Percentiles rank a stretch among this genome's conserved stretches.
phyloP scores from a whole-genome alignment of 225 moss, liverwort and hornwort species.

The Climacium dendroides region DNA sequence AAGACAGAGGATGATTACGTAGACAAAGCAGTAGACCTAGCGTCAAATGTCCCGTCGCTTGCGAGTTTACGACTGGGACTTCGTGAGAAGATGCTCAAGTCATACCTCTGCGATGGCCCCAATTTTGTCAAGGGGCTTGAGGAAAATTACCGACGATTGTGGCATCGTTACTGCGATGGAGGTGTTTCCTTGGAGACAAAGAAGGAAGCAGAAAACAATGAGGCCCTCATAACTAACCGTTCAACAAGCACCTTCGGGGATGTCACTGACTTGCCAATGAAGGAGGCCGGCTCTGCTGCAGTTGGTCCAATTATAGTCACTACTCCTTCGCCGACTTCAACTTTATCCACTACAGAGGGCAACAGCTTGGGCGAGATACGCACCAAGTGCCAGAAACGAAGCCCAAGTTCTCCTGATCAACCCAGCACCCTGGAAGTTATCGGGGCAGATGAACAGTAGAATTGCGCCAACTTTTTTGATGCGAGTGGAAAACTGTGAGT shows the following conservation, averaged over 20 bases:
- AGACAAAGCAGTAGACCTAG: slow-evolving; percentile 68
- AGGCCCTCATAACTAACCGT: slow-evolving; percentile 2
- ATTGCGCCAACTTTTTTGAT: not conserved
- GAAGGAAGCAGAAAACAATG: slow-evolving; percentile 25
- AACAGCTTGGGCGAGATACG: slow-evolving; percentile 17
- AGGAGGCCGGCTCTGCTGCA: slow-evolving; percentile 27
- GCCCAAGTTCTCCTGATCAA: slow-evolving; percentile 16
- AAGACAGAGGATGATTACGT: slow-evolving; percentile 85
- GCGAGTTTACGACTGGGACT: slow-evolving; percentile 59
- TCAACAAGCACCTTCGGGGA: slow-evolving; percentile 1
- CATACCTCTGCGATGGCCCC: slow-evolving; percentile 84
- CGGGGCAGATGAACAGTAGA: not conserved
- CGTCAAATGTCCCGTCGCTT: slow-evolving; percentile 47
- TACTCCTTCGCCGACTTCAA: slow-evolving; percentile 36
- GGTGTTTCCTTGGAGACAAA: slow-evolving; percentile 22
- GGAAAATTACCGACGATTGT: slow-evolving; percentile 62
- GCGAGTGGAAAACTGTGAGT: not conserved
- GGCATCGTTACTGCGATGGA: slow-evolving; percentile 79
- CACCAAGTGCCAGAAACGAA: slow-evolving; percentile 17
- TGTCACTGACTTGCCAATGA: slow-evolving; percentile 61
- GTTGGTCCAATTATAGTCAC: slow-evolving; percentile 14
- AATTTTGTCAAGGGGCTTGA: slow-evolving; percentile 81
- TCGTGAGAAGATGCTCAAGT: slow-evolving; percentile 87
- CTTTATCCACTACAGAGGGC: slow-evolving; percentile 36
- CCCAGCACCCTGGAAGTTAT: not conserved